Base-by-base conservation (phyloP, 805 yeast species). In the Saccharomyces kudriavzevii region DNA sequence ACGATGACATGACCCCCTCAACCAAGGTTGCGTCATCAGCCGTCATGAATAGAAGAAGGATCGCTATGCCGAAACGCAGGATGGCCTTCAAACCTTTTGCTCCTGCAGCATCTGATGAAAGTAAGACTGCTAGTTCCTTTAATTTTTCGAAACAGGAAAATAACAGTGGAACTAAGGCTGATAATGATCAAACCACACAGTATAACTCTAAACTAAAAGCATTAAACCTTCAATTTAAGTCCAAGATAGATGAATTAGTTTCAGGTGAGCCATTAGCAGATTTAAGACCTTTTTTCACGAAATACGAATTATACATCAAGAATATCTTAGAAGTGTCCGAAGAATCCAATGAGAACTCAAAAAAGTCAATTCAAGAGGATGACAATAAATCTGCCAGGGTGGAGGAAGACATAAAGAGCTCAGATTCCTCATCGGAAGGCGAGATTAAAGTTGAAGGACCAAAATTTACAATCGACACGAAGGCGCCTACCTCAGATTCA, bases 401-500 rank as follows among this genome's bases (percentile, higher is more conserved):
- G 20, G 63, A 60, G 13, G 60, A 52, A 11, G 64, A 59, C 27
- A 58, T 46, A 35, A 61, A 61, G 1, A 35, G 24, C 17, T 35
- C 43, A 3, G 43, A 35, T 1, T 72, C 77, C 2, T 82, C 77
- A 51, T 72, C 78, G 1, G 87, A 82, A 31, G 82, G 82, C 22
- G 87, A 82, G 40, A 69, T 83, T 26, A 84, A 83, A 64, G 78
- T 85, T 28, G 80, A 87, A 67, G 95, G 95, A 1, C 95, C 96
- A 22, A 69, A 75, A 13, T 88, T 88, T 65, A 77, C 75, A 8
- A 57, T 80, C 29, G 66, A 64, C 14, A 62, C 72, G 28, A 74
- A 77, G 28, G 84, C 84, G 52, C 76, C 76, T 3, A 74, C 80
- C 2, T 72, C 73, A 2, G 73, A 75, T 53, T 74, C 82, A n/a